Percentiles rank a stretch among this genome's conserved stretches.
phyloP scores from a whole-genome alignment of 768 basidiomycete genomes.

The Collybia sp. region DNA sequence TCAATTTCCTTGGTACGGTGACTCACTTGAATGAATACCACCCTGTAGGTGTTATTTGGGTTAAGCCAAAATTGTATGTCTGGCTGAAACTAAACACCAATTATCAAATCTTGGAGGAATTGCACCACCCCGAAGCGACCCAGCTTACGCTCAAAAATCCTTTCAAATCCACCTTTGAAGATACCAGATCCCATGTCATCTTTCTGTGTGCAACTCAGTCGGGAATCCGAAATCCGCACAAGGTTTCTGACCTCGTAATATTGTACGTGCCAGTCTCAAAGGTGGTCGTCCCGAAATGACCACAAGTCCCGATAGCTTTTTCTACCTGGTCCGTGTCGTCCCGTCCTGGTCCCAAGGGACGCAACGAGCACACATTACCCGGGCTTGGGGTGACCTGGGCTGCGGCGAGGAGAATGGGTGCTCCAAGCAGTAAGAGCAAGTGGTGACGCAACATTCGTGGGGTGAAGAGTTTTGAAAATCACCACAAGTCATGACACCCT shows the following conservation, averaged over 20 bases:
- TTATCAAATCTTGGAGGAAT: too few relatives aligned
- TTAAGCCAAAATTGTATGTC: slow-evolving; percentile 55
- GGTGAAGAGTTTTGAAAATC: too few relatives aligned
- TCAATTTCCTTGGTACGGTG: not conserved
- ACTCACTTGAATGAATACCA: slow-evolving; percentile 57
- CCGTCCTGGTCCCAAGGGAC: slow-evolving; percentile 28
- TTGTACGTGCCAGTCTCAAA: slow-evolving; percentile 44
- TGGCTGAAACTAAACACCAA: slow-evolving; percentile 39
- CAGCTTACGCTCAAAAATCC: slow-evolving; percentile 34
- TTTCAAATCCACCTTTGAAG: slow-evolving; percentile 38
- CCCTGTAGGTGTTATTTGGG: slow-evolving; percentile 48
- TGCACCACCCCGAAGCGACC: not conserved
- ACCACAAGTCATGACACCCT: too few relatives aligned
- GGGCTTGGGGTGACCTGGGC: not conserved
- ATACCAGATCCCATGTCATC: slow-evolving; percentile 47
- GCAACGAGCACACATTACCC: slow-evolving; percentile 17
- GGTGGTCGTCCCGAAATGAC: slow-evolving; percentile 38
- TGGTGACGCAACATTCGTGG: too few relatives aligned
- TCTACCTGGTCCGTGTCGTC: slow-evolving; percentile 46
- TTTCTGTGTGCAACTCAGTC: slow-evolving; percentile 26
- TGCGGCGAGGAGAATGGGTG: not conserved
- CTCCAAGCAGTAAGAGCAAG: too few relatives aligned
- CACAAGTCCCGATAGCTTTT: slow-evolving; percentile 43
- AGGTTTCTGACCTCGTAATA: slow-evolving; percentile 37
- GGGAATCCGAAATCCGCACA: not conserved